Base-by-base conservation (phyloP, 345 rosid genomes). In the Moricandia arvensis region DNA sequence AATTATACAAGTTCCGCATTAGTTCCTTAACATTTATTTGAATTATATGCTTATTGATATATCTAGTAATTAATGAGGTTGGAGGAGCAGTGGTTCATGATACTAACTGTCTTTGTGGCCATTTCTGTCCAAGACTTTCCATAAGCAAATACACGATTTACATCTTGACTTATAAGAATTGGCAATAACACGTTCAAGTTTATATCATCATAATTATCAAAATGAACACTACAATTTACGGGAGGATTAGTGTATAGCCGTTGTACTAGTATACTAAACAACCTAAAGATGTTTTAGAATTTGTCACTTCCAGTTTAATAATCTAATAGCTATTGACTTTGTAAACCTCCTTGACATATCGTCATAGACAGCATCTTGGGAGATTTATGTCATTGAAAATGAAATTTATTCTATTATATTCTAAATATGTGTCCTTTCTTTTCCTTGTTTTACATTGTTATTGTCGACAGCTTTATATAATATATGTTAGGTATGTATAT, bases 311-410 rank as follows among this genome's bases (percentile, higher is more conserved):
- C 47, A 63, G 17, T 66, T 59, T 53, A 29, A 41, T 59, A 75
- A 34, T 43, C 18, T 18, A 55, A 33, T 53, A 45, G 12, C 41
- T n/a, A 77, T 57, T 77, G 80, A 77, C 75, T 77, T 63, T 45
- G 72, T 71, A 77, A 75, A 61, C 57, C 54, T 45, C 66, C 3
- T 64, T 58, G 66, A 71, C 80, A 77, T 77, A 63, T n/a, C 75
- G 80, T 77, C 76, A 77, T 7, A 57, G 66, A 64, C n/a, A 64
- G 71, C n/a, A 77, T 77, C 76, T 71, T 77, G 53, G 53, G 49
- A 58, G 72, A 77, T 77, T 71, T 70, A 71, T 71, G 45, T 33
- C 62, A 71, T 38, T 71, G 6, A 31, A 8, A 30, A 69, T 10
- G 8, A 58, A 6, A 6, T 21, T 10, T 41, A 8, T 64, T 71